Conservation (phyloP, 1,139 yeast species). For the Candida pseudoviswanathii region DNA sequence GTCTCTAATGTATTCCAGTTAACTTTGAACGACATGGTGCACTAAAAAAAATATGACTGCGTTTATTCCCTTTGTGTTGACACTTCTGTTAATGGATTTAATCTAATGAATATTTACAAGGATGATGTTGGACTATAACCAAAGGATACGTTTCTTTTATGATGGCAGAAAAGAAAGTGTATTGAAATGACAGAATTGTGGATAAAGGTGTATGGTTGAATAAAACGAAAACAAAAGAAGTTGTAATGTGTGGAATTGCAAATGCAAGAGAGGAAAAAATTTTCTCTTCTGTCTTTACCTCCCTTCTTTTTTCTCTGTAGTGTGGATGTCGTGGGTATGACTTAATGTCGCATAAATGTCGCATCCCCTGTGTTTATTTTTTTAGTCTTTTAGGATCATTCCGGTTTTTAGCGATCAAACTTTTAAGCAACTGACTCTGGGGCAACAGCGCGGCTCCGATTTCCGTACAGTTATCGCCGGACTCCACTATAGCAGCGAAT, state of each 20-base stretch:
- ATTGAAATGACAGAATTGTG: not conserved
- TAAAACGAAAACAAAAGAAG: slow-evolving; percentile 1
- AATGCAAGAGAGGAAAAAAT: not conserved
- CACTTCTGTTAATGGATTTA: not conserved
- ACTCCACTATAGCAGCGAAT: not conserved
- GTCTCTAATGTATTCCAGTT: slow-evolving; percentile 81
- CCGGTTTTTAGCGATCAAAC: slow-evolving; percentile 5
- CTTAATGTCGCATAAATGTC: slow-evolving; percentile 2
- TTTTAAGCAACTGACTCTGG: not conserved
- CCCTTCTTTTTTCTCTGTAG: not conserved
- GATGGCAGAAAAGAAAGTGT: not conserved
- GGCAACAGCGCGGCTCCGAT: not conserved
- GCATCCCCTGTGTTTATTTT: slow-evolving; percentile 1
- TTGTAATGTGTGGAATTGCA: slow-evolving; percentile 1
- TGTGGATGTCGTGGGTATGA: not conserved
- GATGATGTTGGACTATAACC: not conserved
- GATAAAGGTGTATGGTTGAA: not conserved
- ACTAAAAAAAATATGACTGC: not conserved
- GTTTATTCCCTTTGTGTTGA: not conserved
- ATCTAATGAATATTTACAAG: not conserved
- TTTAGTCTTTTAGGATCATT: not conserved
- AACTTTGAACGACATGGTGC: slow-evolving; percentile 71
- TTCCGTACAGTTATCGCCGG: not conserved
- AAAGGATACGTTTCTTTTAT: not conserved
- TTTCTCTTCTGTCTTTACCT: not conserved